Evolutionary conservation across 2,329 filamentous ascomycete species (phyloP).

Genomic region (Thelonectria discophora): DNA sequence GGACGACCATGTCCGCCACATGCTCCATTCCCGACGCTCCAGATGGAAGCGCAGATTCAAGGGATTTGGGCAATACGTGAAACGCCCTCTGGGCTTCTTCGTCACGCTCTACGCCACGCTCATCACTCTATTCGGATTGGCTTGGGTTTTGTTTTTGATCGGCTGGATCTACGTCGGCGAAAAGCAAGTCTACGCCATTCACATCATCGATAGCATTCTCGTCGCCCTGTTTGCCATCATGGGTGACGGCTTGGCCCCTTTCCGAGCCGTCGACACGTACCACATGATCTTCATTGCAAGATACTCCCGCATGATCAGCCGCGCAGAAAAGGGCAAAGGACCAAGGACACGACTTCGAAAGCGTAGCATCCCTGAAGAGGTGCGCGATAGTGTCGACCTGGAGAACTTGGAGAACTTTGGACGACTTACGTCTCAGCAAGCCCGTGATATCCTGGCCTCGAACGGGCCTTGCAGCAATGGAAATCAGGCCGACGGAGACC

Average conservation of each 20-base stretch:
- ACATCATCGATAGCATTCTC: conserved; percentile 75
- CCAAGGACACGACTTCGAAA: conserved; percentile 35
- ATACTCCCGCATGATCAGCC: conserved; percentile 58
- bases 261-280: conserved; percentile 83
- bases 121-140: conserved; percentile 85
- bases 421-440: conserved; percentile 34
- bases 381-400: conserved; percentile 28
- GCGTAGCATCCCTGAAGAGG: conserved; percentile 29
- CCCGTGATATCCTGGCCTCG: conserved; percentile 29
- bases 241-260: conserved; percentile 76
- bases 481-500: conserved; percentile 51
- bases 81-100: conserved; percentile 79
- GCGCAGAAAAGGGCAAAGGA: conserved; percentile 60
- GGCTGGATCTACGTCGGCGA: conserved; percentile 87
- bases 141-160: conserved; percentile 92
- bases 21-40: conserved; percentile 82
- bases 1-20: conserved; percentile 87
- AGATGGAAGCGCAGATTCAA: conserved; percentile 82
- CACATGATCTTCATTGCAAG: conserved; percentile 85
- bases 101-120: conserved; percentile 85
- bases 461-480: conserved; percentile 33
- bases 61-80: conserved; percentile 83
- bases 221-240: conserved; percentile 77
- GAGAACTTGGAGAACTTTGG: conserved; percentile 12
- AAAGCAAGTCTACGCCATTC: conserved; percentile 73